Evolutionary conservation across 2,329 filamentous ascomycete species (phyloP).

Genomic region (Paramyrothecium roridum): DNA sequence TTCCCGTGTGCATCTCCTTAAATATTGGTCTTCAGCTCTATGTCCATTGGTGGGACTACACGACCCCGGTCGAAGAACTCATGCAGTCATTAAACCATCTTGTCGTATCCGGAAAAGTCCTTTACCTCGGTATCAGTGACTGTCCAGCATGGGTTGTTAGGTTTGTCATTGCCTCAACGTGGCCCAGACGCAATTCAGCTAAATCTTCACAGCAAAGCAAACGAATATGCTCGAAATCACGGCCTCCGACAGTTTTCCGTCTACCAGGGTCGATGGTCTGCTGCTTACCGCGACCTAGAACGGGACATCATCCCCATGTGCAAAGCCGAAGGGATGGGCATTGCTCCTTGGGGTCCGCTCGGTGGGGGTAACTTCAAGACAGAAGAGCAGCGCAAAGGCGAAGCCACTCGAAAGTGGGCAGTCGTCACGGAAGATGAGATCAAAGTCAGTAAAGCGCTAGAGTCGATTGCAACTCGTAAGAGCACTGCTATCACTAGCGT

Average conservation of each 20-base stretch:
- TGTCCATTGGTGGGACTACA: constrained; percentile 22
- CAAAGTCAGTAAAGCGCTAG: background rate
- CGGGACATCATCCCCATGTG: constrained; percentile 24
- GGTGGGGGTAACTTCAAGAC: constrained; percentile 35
- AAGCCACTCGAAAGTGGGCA: constrained; percentile 1
- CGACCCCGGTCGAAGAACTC: constrained; percentile 17
- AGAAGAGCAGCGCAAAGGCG: constrained; percentile 5
- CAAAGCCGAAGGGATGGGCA: constrained; percentile 28
- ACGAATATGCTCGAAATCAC: constrained; percentile 19
- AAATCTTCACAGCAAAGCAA: constrained; percentile 10
- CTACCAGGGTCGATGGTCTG: constrained; percentile 23
- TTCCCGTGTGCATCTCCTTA: too few species aligned
- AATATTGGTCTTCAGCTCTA: constrained; percentile 15
- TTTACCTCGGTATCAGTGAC: constrained; percentile 23
- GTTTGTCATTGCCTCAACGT: background rate
- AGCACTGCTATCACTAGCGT: constrained; percentile 10
- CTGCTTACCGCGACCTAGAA: constrained; percentile 17
- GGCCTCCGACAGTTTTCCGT: constrained; percentile 18
- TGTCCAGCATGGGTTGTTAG: constrained; percentile 22
- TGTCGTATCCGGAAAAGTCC: constrained; percentile 19
- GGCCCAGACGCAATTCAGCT: background rate
- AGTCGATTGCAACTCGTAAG: background rate
- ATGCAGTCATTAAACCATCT: constrained; percentile 22
- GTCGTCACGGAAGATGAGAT: constrained; percentile 1
- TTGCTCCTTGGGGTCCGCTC: constrained; percentile 51